Evolutionary conservation across 108 stramenopile species (phyloP).

Genomic region (Aureococcus anophagefferens): DNA sequence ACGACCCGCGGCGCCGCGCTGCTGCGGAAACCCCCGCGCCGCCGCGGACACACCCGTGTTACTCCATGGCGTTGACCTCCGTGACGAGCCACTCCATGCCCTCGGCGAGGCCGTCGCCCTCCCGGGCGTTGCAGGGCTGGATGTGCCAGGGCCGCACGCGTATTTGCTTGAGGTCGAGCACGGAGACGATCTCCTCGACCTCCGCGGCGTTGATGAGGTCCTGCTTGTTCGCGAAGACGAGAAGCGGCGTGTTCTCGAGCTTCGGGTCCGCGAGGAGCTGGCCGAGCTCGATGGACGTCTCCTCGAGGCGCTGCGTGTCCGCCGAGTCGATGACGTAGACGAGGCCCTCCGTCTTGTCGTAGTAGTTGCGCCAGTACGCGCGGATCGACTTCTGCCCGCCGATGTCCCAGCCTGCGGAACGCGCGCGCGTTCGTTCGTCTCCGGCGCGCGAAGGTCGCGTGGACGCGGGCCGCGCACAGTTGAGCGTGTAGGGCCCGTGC

Average conservation of each 20-base stretch:
- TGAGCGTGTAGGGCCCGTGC: conserved; percentile 60
- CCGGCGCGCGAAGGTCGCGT: no score
- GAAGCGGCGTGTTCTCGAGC: conserved; percentile 44
- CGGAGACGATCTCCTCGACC: conserved; percentile 45
- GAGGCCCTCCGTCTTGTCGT: no score
- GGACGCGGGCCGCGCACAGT: no score
- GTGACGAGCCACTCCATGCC: conserved; percentile 56
- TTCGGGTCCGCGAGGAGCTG: conserved; percentile 42
- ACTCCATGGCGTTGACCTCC: no score
- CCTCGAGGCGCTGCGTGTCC: conserved; percentile 37
- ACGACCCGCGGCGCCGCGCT: no score
- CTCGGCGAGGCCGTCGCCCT: conserved; percentile 55
- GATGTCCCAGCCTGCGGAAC: conserved; percentile 99
- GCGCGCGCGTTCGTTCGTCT: no score
- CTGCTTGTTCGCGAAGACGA: conserved; percentile 66
- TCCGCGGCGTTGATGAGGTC: conserved; percentile 37
- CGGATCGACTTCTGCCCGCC: conserved; percentile 98
- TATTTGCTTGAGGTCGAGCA: conserved; percentile 28
- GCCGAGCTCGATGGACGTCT: conserved; percentile 35
- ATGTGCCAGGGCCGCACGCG: conserved; percentile 33
- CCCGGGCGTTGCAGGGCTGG: conserved; percentile 56
- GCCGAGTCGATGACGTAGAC: no score
- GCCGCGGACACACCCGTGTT: no score
- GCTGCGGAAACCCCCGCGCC: no score
- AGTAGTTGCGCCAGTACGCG: conserved; percentile 57